Evolutionary conservation across 73 alveolate genomes (phyloP).

Genomic region (Urostyla sp.): DNA sequence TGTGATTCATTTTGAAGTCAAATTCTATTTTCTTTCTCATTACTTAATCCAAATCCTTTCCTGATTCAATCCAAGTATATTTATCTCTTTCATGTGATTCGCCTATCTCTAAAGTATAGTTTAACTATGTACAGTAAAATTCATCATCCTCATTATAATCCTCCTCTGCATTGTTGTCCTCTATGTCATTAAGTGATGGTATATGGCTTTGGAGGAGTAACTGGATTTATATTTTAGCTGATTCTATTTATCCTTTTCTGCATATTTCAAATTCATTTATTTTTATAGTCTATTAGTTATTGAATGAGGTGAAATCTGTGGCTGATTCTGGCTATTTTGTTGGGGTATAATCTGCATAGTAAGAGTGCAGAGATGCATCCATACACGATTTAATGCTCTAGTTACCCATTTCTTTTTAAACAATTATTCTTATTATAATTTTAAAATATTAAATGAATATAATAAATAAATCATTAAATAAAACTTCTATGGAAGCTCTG

Average conservation of each 20-base stretch:
- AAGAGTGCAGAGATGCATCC: no score
- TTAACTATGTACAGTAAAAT: background rate
- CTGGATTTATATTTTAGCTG: constrained; percentile 12
- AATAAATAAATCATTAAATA: constrained; percentile 28
- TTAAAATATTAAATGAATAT: background rate
- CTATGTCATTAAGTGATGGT: no score
- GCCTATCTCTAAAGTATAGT: constrained; percentile 33
- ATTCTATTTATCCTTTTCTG: constrained; percentile 11
- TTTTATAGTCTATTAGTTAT: background rate
- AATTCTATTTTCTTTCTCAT: constrained; percentile 42
- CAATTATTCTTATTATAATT: background rate
- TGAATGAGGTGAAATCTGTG: no score
- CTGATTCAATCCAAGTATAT: constrained; percentile 34
- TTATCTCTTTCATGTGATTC: constrained; percentile 48
- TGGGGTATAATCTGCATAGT: background rate
- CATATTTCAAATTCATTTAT: constrained; percentile 26
- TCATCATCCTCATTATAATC: constrained; percentile 30
- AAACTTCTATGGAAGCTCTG: background rate
- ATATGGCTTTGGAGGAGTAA: no score
- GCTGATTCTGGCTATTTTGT: background rate
- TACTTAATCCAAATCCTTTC: background rate
- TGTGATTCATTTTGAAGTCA: constrained; percentile 56
- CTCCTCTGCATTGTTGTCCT: no score
- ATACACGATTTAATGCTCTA: background rate
- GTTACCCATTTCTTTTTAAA: constrained; percentile 5